These are phyloP conservation scores for Aspergillus coremiiformis DNA, from an alignment of 495 filamentous ascomycete genomes.

Conservation along the genomic window DNA sequence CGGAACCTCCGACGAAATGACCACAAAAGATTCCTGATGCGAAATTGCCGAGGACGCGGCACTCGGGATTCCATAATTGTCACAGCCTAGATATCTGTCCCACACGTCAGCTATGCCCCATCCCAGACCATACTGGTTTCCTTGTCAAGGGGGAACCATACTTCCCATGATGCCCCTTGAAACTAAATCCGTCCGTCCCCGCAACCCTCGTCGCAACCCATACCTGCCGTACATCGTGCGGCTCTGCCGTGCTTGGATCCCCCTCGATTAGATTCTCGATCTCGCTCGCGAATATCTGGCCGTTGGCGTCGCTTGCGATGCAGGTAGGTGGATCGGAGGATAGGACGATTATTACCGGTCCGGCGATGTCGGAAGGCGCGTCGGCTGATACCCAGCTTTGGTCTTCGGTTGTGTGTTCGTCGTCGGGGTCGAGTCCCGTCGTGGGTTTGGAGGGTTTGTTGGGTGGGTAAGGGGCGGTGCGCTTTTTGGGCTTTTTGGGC, in stretches of 20 bases:
- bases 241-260: constrained; percentile 74
- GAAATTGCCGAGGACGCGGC: constrained; percentile 75
- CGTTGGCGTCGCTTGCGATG: constrained; percentile 75
- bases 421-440: constrained; percentile 20
- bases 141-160: constrained; percentile 31
- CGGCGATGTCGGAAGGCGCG: constrained; percentile 62
- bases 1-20: constrained; percentile 55
- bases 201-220: constrained; percentile 85
- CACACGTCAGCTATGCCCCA: neutral
- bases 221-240: constrained; percentile 89
- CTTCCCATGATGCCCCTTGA: constrained; percentile 85
- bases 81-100: constrained; percentile 65
- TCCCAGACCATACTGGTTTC: neutral
- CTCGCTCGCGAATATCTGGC: constrained; percentile 70
- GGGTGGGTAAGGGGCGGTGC: constrained; percentile 23
- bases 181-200: constrained; percentile 70
- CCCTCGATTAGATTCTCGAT: constrained; percentile 79
- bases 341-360: constrained; percentile 74
- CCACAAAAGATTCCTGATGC: constrained; percentile 71
- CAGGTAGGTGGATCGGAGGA: constrained; percentile 60
- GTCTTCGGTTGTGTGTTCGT: constrained; percentile 47
- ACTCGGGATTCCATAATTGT: constrained; percentile 70
- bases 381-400: constrained; percentile 91
- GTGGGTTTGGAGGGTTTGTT: constrained; percentile 34
- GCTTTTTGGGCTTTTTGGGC: constrained; percentile 77